phyloP scores from a whole-genome alignment of 1,139 yeast genomes.

The Taphrina sp. region DNA sequence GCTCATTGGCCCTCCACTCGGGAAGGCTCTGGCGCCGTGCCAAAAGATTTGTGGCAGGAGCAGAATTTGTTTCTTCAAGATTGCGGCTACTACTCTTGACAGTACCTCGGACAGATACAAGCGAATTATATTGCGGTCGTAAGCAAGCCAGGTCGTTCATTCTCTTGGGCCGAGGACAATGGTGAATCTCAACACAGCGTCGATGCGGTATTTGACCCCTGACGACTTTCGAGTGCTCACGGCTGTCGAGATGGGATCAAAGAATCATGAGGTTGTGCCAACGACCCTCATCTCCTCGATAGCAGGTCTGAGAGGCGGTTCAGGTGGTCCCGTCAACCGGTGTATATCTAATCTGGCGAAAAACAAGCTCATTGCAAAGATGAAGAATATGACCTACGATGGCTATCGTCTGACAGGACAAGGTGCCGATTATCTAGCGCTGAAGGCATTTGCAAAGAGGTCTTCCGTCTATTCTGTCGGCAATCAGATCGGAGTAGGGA shows the following conservation, averaged over 20 bases:
- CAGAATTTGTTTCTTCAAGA: too few species aligned
- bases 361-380: slow-evolving; percentile 67
- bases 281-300: slow-evolving; percentile 75
- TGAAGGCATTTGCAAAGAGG: slow-evolving; percentile 72
- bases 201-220: slow-evolving; percentile 85
- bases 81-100: too few species aligned
- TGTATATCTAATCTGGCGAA: slow-evolving; percentile 85
- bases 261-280: slow-evolving; percentile 93
- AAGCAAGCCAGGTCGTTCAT: too few species aligned
- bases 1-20: too few species aligned
- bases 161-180: too few species aligned
- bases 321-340: slow-evolving; percentile 62
- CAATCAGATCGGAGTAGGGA: slow-evolving; percentile 90
- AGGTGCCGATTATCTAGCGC: slow-evolving; percentile 89
- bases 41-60: too few species aligned
- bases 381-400: slow-evolving; percentile 63
- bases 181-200: slow-evolving; percentile 76
- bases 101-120: too few species aligned
- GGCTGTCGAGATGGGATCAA: slow-evolving; percentile 86
- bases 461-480: slow-evolving; percentile 77
- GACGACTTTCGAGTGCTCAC: slow-evolving; percentile 88
- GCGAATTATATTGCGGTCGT: too few species aligned
- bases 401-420: slow-evolving; percentile 85
- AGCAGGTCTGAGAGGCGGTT: slow-evolving; percentile 71
- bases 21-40: too few species aligned